Evolutionary conservation across 192 early-diverging fungal species (phyloP), one percentile per base, ranked within the genome.

Genomic region (Podila clonocystis): DNA sequence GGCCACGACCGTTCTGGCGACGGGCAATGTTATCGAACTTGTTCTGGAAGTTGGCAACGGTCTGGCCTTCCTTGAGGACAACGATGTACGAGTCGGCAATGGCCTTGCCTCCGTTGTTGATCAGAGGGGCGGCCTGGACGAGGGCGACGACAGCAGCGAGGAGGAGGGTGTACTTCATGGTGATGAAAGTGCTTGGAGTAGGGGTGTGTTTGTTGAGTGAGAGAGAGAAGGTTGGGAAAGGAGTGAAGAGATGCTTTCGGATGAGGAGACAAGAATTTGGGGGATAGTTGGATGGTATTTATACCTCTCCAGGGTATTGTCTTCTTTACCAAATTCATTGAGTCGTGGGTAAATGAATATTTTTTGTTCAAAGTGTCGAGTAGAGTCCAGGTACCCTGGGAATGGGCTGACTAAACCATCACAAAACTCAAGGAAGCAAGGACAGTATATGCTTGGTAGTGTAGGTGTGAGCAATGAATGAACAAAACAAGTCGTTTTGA

Each of bases 41-140:
- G 58, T 29, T 4, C 58, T 60, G 58, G 58, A 60, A 60, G 30
- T 26, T 17, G 28, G 24, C 58, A 26, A 31, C 58, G 58, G 58
- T 15, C n/a, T 60, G 17, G 24, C 58, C 58, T 11, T 60, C 24
- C 58, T 60, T 60, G 58, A 60, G 58, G 28, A 60, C 58, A 15
- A 60, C 58, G 24, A 60, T 60, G 58, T 60, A 60, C 0, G 24
- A 30, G 58, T 60, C 58, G 58, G 58, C 24, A 31, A 60, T 29
- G 11, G 50, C 13, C 33, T 38, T 45, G 13, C 52, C 67, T 17
- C 55, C 55, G 67, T 68, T 68, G 67, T 68, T 60, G 58, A 63
- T 45, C 17, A 63, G 9, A 15, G 62, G 62, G 24, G 62, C 62
- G n/a, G 62, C 62, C 62, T 63, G 62, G 36, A 22, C 62, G 5